Base-by-base conservation (phyloP, 176 grass and related monocot species). In the Avena sativa region DNA sequence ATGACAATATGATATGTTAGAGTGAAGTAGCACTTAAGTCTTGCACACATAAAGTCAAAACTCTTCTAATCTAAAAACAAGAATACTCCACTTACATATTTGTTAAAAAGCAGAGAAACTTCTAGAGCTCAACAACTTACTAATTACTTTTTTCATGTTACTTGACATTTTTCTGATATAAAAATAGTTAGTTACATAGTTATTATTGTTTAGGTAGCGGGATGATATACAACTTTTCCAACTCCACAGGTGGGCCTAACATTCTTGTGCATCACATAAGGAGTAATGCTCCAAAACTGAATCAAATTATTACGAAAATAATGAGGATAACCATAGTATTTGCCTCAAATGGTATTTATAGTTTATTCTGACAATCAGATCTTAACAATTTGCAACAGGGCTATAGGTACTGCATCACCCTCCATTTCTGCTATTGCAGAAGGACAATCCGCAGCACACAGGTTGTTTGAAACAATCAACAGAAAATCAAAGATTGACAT, bases 371-470 rank as follows among this genome's bases (percentile, higher is more conserved):
- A 77, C 32, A 62, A 19, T 74, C 26, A 70, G 14, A 10, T 58
- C 13, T 82, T 51, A 17, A 34, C 75, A 53, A 53, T 53, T 85
- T 81, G 47, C 19, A 89, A 89, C 81, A 96, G 94, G 68, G 90
- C 94, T 76, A 81, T 96, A 84, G 94, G 94, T 44, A 81, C 74
- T 2, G 94, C 89, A 63, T 90, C 94, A 30, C 91, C 94, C 64
- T 96, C 87, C 86, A 86, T 91, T 74, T 88, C 81, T 86, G 94
- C 91, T 62, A 91, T 96, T 78, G 87, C 94, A 61, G 94, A 91
- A 74, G 94, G 94, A 49, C 89, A 92, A 74, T 88, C 90, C 56
- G 94, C 94, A 87, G 91, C 91, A 55, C 85, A 86, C 55, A 93
- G 86, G 26, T 88, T 96, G 80, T 96, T 96, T 21, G 76, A 88